phyloP scores from a whole-genome alignment of 1,284 basidiomycete species.

The Puccinia polysora region DNA sequence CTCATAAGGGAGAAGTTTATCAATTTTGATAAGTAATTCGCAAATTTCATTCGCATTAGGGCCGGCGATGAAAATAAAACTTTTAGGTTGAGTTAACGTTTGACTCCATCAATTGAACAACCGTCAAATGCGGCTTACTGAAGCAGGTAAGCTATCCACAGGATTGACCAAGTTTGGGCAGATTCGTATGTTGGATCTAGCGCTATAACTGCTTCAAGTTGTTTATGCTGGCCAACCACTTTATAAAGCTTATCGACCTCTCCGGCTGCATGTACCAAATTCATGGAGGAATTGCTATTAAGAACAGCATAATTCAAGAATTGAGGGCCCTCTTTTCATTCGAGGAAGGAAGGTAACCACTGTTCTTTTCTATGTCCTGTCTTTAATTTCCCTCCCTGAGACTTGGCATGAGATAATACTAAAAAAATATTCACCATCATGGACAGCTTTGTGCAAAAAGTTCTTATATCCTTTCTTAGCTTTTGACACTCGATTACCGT shows the following conservation, averaged over 20 bases:
- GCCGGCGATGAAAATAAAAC: conserved; percentile 38
- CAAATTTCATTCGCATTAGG: conserved; percentile 32
- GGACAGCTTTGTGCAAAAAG: conserved; percentile 12
- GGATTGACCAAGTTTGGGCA: conserved; percentile 27
- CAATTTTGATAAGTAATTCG: conserved; percentile 27
- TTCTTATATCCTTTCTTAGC: conserved; percentile 32
- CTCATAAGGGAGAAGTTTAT: conserved; percentile 40
- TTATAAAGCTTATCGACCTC: conserved; percentile 35
- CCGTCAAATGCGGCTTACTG: conserved; percentile 1
- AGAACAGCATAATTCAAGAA: too few species aligned
- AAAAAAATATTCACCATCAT: conserved; percentile 20
- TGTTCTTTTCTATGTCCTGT: too few species aligned
- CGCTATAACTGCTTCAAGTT: conserved; percentile 6
- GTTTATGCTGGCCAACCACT: background rate
- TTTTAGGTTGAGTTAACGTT: background rate
- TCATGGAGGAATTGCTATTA: background rate
- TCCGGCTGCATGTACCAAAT: too few species aligned
- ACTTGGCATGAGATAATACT: background rate
- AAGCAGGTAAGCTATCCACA: conserved; percentile 35
- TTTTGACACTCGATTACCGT: conserved; percentile 4
- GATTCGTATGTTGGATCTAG: conserved; percentile 23
- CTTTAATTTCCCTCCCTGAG: background rate
- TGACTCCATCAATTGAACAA: too few species aligned
- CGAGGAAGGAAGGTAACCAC: background rate
- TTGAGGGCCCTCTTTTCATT: too few species aligned